Evolutionary conservation across 2,329 filamentous ascomycete genomes (phyloP), one percentile per base, ranked within the genome.

Genomic region (Trichoderma koningii): DNA sequence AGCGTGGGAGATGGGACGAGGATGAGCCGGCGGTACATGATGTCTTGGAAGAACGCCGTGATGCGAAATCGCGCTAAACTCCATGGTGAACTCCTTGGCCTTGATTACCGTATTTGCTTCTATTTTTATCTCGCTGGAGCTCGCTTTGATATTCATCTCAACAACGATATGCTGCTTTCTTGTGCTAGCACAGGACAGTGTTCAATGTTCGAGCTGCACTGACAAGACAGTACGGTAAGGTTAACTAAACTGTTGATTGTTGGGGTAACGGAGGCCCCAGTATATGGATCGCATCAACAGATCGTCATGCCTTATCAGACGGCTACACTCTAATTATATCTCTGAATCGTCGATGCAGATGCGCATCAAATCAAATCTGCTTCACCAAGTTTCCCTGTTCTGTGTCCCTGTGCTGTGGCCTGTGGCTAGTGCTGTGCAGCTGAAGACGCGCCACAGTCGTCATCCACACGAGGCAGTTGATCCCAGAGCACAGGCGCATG

Each of bases 371-470:
- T 23, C 21, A 47, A 23, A 23, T 23, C 21, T 21, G 14, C 48
- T 38, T 34, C 26, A 26, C 50, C 50, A 62, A 55, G 48, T 26
- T 50, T 52, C 17, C 56, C 15, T 60, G 44, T 34, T 34, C 28
- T 7, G 5, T 28, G 28, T 50, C 30, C 48, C 55, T n/a, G n/a
- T n/a, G n/a, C 9, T 60, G 44, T 38, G 10, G 28, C 19, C 19
- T 60, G 56, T 63, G 60, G 60, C 60, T 63, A 63, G 60, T 63
- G 60, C 21, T 34, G 23, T 7, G 50, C 23, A 44, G 55, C 45
- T 44, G 38, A 44, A 15, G 47, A 19, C 45, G 50, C 61, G 62
- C 62, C 62, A 64, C 62, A 64, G 52, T 56, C 45, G 55, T 51
- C 62, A 64, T 51, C 19, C 47, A 23, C 21, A 23, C 3, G 21